Conservation (phyloP, 352 stramenopile genomes). For the Globisporangium takayamanum region DNA sequence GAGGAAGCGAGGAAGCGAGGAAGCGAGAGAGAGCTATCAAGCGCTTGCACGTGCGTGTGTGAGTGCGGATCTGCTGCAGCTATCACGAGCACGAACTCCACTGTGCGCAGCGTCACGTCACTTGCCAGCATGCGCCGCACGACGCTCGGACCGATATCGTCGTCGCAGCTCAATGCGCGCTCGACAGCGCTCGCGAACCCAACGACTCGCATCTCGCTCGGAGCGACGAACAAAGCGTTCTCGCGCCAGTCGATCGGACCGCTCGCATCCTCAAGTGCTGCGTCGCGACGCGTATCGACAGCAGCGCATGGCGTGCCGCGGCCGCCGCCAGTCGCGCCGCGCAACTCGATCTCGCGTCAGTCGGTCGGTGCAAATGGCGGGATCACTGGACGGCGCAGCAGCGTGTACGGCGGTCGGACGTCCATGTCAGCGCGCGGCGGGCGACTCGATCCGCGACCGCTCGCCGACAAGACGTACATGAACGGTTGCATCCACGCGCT, state of each 20-base stretch:
- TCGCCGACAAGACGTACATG: conserved; percentile 91
- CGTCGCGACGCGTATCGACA: conserved; percentile 47
- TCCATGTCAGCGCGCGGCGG: conserved; percentile 38
- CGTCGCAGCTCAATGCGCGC: conserved; percentile 76
- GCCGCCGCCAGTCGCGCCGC: conserved; percentile 18
- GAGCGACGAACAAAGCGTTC: conserved; percentile 28
- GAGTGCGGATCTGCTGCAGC: not conserved
- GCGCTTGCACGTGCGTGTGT: not conserved
- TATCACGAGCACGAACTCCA: not conserved
- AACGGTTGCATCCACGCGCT: conserved; percentile 89
- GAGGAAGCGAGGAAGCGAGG: no score
- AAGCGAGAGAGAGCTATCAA: no score
- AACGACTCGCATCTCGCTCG: conserved; percentile 51
- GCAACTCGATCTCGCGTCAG: conserved; percentile 43
- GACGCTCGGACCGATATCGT: conserved; percentile 78
- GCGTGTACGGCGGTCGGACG: conserved; percentile 51
- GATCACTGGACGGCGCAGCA: conserved; percentile 40
- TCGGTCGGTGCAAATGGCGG: conserved; percentile 27
- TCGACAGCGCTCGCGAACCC: conserved; percentile 27
- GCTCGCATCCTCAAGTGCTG: conserved; percentile 13
- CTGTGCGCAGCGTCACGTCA: not conserved
- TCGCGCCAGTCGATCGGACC: conserved; percentile 61
- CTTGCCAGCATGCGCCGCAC: conserved; percentile 60
- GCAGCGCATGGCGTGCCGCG: conserved; percentile 14
- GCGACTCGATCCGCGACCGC: conserved; percentile 74